Percentiles rank a stretch among this genome's conserved stretches.
phyloP scores from a whole-genome alignment of 345 rosid species.

The Sisymbrium altissimum region DNA sequence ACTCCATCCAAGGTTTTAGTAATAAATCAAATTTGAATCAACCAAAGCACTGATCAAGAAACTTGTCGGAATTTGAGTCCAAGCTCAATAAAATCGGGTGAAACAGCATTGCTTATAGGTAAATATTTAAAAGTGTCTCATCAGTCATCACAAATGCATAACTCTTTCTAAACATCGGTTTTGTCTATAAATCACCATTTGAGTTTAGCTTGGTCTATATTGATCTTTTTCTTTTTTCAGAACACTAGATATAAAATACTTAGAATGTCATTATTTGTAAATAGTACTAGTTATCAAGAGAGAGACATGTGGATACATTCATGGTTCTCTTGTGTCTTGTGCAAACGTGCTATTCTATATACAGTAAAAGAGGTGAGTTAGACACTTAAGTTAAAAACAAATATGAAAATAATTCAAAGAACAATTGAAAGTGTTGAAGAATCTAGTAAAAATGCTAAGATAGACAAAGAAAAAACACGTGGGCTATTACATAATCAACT shows the following conservation, averaged over 20 bases:
- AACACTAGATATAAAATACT: neutral
- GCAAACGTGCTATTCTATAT: constrained; percentile 4
- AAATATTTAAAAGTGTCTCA: neutral
- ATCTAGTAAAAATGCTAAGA: neutral
- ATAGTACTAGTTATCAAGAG: neutral
- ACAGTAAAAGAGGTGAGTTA: neutral
- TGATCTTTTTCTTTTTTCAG: neutral
- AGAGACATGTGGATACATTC: neutral
- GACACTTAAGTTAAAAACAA: neutral
- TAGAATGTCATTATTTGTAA: neutral
- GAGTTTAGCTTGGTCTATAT: too few relatives aligned
- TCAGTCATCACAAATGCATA: neutral
- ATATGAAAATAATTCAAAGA: too few relatives aligned
- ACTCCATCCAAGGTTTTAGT: neutral
- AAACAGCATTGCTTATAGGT: neutral
- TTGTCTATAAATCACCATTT: neutral
- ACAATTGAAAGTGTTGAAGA: neutral
- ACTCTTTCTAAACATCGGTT: neutral
- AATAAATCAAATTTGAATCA: neutral
- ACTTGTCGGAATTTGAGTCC: neutral
- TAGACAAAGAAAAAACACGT: neutral
- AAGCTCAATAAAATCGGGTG: neutral
- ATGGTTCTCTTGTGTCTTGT: constrained; percentile 6
- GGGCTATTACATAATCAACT: neutral
- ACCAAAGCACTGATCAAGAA: neutral